Conservation (phyloP, 176 grass and related monocot species). For the Oryza brachyantha region DNA sequence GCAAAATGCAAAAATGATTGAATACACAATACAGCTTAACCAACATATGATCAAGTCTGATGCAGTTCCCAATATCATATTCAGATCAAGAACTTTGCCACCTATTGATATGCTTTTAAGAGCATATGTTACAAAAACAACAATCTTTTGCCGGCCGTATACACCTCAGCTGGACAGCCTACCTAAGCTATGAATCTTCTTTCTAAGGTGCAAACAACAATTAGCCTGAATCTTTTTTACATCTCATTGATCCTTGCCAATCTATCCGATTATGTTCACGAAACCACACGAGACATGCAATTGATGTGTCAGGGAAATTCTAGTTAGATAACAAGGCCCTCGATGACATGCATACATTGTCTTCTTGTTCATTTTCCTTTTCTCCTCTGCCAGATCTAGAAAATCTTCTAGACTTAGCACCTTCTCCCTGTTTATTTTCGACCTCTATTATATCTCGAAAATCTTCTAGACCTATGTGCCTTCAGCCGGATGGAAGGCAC, state of each 20-base stretch:
- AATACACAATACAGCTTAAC: neutral
- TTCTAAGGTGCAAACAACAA: slow-evolving; percentile 2
- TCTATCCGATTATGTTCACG: neutral
- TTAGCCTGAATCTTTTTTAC: neutral
- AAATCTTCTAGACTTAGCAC: slow-evolving; percentile 39
- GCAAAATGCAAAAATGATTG: neutral
- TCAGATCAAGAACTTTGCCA: neutral
- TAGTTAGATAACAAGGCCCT: slow-evolving; percentile 25
- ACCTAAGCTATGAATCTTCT: neutral
- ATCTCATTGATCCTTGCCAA: slow-evolving; percentile 1
- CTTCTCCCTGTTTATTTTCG: slow-evolving; percentile 22
- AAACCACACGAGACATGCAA: neutral
- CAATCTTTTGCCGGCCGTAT: neutral
- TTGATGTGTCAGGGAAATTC: slow-evolving; percentile 24
- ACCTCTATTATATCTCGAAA: slow-evolving; percentile 43
- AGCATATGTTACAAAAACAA: slow-evolving; percentile 11
- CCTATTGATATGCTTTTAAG: slow-evolving; percentile 8
- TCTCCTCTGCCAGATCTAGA: slow-evolving; percentile 29
- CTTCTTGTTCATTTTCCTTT: slow-evolving; percentile 16
- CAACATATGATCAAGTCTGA: neutral
- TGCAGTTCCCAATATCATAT: neutral
- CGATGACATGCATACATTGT: neutral
- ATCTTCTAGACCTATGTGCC: slow-evolving; percentile 57
- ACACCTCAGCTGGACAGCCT: neutral
- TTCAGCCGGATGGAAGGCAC: slow-evolving; percentile 56